phyloP scores from a whole-genome alignment of 768 basidiomycete genomes.

The Agaricus subrufescens region DNA sequence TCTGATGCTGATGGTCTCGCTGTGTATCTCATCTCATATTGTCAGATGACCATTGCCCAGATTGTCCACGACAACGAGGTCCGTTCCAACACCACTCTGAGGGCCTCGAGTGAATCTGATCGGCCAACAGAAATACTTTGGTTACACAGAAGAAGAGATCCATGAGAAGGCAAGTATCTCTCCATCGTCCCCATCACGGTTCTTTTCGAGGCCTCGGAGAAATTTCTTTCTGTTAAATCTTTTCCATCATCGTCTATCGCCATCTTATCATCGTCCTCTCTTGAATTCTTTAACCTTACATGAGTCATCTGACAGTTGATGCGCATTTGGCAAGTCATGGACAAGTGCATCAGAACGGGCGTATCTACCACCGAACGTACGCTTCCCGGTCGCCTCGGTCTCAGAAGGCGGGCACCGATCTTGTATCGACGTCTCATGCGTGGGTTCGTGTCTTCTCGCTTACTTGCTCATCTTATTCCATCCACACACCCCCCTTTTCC shows the following conservation, averaged over 20 bases:
- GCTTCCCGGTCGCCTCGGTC: constrained; percentile 81
- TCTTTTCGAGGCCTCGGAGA: background rate
- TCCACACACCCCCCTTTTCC: background rate
- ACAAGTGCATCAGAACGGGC: constrained; percentile 82
- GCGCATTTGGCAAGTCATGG: constrained; percentile 91
- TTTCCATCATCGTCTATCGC: background rate
- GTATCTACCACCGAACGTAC: constrained; percentile 74
- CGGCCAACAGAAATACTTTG: constrained; percentile 48
- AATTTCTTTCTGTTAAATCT: background rate
- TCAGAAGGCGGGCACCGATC: constrained; percentile 82
- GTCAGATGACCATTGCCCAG: constrained; percentile 88
- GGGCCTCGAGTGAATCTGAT: background rate
- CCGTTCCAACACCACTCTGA: background rate
- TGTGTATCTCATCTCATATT: constrained; percentile 6
- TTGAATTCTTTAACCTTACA: background rate
- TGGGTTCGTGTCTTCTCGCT: constrained; percentile 42
- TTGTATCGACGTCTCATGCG: constrained; percentile 89
- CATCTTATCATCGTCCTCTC: background rate
- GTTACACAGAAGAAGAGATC: constrained; percentile 71
- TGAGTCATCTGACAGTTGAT: constrained; percentile 36
- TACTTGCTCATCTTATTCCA: constrained; percentile 1
- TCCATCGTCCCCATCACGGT: background rate
- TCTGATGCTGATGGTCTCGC: background rate
- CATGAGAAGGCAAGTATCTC: constrained; percentile 52
- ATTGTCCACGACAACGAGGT: constrained; percentile 91